These are phyloP conservation scores for Taphrina populina DNA, from an alignment of 1,139 yeast genomes.

Conservation along the genomic window DNA sequence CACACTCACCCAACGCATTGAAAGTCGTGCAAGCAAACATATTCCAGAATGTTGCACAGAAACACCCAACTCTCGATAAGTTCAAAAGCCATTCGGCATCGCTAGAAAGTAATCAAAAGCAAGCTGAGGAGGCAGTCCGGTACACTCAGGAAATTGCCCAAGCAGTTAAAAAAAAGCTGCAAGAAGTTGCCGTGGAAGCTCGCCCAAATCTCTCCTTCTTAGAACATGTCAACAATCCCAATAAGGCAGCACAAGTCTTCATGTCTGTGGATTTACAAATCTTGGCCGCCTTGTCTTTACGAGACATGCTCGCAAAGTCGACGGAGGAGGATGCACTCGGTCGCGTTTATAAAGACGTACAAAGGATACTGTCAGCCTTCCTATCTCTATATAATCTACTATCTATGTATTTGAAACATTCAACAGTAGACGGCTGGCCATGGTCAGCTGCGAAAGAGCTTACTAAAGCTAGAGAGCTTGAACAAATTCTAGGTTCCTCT, in stretches of 20 bases:
- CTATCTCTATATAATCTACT: too few species aligned
- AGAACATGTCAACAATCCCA: too few species aligned
- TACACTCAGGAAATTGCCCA: too few species aligned
- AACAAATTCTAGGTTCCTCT: too few species aligned
- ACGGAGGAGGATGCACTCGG: conserved; percentile 24
- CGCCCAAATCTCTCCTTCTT: too few species aligned
- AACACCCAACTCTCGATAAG: conserved; percentile 3
- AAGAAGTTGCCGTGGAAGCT: too few species aligned
- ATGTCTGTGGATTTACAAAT: not conserved
- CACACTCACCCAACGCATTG: not conserved
- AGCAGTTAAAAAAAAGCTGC: too few species aligned
- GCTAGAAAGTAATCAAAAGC: conserved; percentile 4
- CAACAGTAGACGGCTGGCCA: too few species aligned
- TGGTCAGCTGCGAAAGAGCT: too few species aligned
- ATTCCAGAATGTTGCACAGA: conserved; percentile 10
- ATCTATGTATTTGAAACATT: too few species aligned
- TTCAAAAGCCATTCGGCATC: conserved; percentile 19
- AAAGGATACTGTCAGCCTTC: not conserved
- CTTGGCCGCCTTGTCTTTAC: conserved; percentile 1
- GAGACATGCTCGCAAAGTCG: conserved; percentile 8
- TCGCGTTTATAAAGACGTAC: conserved; percentile 23
- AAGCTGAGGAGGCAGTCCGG: conserved; percentile 1
- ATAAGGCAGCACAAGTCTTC: too few species aligned
- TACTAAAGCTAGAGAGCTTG: too few species aligned
- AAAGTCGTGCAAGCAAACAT: conserved; percentile 26